Evolutionary conservation across 2,329 filamentous ascomycete species (phyloP), one percentile per base, ranked within the genome.

Genomic region (Aspergillus sclerotialis): DNA sequence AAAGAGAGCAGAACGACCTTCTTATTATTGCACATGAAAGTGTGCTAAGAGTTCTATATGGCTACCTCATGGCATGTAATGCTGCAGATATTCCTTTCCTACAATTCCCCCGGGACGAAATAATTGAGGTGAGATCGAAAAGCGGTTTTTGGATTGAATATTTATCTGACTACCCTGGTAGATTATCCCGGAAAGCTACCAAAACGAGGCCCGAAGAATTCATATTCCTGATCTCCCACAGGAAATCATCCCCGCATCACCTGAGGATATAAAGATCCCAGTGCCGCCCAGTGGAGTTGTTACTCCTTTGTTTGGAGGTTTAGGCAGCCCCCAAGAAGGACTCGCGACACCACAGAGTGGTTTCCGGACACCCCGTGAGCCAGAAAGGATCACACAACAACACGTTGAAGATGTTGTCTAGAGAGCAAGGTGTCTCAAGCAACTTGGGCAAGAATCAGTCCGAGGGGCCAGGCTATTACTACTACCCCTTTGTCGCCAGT

Each of bases 11-110:
- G 51, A 94, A 93, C 46, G 92, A 98, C 57, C 74, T 98, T n/a
- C 75, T 98, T 34, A 95, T 98, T 55, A 95, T 98, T 48, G 92
- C 92, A 1, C 92, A 98, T 60, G 92, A 98, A 61, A 94, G 87
- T 33, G 92, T 98, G n/a, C 74, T 98, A 30, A 84, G 92, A 28
- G 92, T 98, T 15, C 74, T 98, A 3, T 98, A 98, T 57, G 89
- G 89, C 15, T 98, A 98, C 62, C 72, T 98, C 25, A 98, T 98
- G 92, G 92, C 94, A 49, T 96, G 92, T 65, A 92, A 90, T 57
- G 89, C 93, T 7, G 84, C 83, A 61, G 88, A 94, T 54, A 98
- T 98, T 43, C 92, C 92, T 4, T 83, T 81, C 48, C 76, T 98
- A 42, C 84, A 87, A 46, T 98, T 98, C 53, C 92, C 92, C 4